Conservation (phyloP, 345 rosid genomes). For the Crucihimalaya himalaica region DNA sequence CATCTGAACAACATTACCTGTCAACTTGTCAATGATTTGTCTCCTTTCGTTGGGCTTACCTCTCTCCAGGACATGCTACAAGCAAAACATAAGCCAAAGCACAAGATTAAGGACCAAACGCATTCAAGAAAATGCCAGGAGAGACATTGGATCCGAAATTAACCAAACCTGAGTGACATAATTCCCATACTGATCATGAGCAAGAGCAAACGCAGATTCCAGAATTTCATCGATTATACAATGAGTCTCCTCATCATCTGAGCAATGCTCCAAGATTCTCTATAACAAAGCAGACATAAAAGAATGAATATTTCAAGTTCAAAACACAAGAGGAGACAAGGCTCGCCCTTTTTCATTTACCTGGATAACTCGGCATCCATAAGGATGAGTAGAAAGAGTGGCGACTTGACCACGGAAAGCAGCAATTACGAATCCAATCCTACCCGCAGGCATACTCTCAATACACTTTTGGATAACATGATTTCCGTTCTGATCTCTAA, state of each 20-base stretch:
- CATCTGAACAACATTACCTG: constrained; percentile 82
- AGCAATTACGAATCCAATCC: constrained; percentile 77
- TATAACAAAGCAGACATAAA: constrained; percentile 38
- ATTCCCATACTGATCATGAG: constrained; percentile 98
- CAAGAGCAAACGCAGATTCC: constrained; percentile 78
- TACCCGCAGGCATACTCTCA: constrained; percentile 73
- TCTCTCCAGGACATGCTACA: constrained; percentile 92
- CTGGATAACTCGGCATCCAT: constrained; percentile 99
- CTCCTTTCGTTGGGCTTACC: constrained; percentile 78
- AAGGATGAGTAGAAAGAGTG: constrained; percentile 87
- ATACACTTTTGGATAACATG: constrained; percentile 97
- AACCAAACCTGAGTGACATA: constrained; percentile 90
- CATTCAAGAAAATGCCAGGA: not conserved
- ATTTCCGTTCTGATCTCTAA: constrained; percentile 96
- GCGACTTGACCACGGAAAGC: constrained; percentile 89
- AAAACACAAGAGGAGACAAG: not conserved
- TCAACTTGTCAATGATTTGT: constrained; percentile 71
- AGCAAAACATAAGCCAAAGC: constrained; percentile 14
- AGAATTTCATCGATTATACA: constrained; percentile 88
- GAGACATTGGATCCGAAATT: not conserved
- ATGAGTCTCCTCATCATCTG: constrained; percentile 69
- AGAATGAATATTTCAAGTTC: not conserved
- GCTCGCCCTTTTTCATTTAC: constrained; percentile 41
- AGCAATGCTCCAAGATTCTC: constrained; percentile 96
- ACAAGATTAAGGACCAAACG: constrained; percentile 20